Percentiles rank a stretch among this genome's conserved stretches.
phyloP scores from a whole-genome alignment of 2,329 filamentous ascomycete species.

The Xylariaceae sp. region DNA sequence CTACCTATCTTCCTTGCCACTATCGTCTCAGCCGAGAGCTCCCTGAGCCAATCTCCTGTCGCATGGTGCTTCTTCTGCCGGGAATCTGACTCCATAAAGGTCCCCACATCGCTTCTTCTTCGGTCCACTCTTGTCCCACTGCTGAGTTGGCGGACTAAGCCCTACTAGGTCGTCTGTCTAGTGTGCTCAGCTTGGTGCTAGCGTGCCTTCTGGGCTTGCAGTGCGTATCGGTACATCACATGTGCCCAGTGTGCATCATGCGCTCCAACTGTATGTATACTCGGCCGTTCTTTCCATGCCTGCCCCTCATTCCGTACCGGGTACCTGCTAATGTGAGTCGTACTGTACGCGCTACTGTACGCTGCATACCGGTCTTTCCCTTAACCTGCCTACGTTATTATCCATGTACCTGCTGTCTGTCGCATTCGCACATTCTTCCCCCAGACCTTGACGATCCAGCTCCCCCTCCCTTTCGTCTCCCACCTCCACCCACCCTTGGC shows the following conservation, averaged over 20 bases:
- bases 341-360: background rate
- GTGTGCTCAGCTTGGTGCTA: slow-evolving; percentile 8
- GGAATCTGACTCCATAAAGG: slow-evolving; percentile 12
- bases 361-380: background rate
- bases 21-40: slow-evolving; percentile 31
- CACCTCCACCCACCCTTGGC: slow-evolving; percentile 16
- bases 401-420: background rate
- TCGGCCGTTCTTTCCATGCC: slow-evolving; percentile 1
- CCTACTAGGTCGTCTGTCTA: slow-evolving; percentile 23
- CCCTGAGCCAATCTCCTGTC: slow-evolving; percentile 30
- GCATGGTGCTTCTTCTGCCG: slow-evolving; percentile 19
- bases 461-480: slow-evolving; percentile 20
- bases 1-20: slow-evolving; percentile 18
- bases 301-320: slow-evolving; percentile 4
- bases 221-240: background rate
- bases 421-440: slow-evolving; percentile 15
- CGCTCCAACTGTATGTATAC: slow-evolving; percentile 1
- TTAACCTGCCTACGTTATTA: background rate
- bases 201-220: background rate
- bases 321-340: background rate
- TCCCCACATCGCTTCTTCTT: slow-evolving; percentile 22
- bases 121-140: slow-evolving; percentile 16
- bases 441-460: slow-evolving; percentile 23
- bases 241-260: background rate
- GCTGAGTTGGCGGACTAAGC: slow-evolving; percentile 31